phyloP scores from a whole-genome alignment of 257 asterid species.

The Parsonsia alboflavescens region DNA sequence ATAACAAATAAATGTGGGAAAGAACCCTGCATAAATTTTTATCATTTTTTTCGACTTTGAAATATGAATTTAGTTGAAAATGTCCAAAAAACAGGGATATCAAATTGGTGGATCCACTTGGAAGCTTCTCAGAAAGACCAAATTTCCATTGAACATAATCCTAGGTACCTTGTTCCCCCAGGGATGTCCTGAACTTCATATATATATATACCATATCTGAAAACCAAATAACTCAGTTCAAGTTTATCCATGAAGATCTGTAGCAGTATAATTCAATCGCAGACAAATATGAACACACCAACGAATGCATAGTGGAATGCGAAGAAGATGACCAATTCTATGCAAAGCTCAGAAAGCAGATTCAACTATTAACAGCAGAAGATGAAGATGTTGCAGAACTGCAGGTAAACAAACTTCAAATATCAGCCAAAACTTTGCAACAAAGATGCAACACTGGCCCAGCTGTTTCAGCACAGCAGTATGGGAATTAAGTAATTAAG shows the following conservation, averaged over 20 bases:
- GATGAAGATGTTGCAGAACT: constrained; percentile 26
- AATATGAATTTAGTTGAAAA: no score
- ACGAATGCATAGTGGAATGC: constrained; percentile 6
- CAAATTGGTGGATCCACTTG: constrained; percentile 34
- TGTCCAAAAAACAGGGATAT: constrained; percentile 41
- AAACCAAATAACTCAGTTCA: constrained; percentile 6
- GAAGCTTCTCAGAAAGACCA: constrained; percentile 23
- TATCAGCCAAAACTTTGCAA: constrained; percentile 6
- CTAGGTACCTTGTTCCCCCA: constrained; percentile 15
- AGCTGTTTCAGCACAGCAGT: no score
- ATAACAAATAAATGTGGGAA: no score
- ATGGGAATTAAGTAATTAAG: no score
- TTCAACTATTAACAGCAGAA: constrained; percentile 48
- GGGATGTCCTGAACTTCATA: constrained; percentile 8
- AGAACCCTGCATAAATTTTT: no score
- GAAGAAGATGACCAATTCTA: constrained; percentile 56
- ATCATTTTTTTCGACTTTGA: no score
- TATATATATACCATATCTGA: not conserved
- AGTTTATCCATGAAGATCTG: constrained; percentile 30
- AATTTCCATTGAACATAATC: constrained; percentile 36
- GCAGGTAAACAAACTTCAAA: constrained; percentile 8
- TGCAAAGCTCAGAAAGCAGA: constrained; percentile 43
- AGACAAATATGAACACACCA: no score
- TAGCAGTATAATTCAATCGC: not conserved
- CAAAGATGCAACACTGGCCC: not conserved